Evolutionary conservation across 192 early-diverging fungal species (phyloP), one percentile per base, ranked within the genome.

Genomic region (Coemansia aciculifera): DNA sequence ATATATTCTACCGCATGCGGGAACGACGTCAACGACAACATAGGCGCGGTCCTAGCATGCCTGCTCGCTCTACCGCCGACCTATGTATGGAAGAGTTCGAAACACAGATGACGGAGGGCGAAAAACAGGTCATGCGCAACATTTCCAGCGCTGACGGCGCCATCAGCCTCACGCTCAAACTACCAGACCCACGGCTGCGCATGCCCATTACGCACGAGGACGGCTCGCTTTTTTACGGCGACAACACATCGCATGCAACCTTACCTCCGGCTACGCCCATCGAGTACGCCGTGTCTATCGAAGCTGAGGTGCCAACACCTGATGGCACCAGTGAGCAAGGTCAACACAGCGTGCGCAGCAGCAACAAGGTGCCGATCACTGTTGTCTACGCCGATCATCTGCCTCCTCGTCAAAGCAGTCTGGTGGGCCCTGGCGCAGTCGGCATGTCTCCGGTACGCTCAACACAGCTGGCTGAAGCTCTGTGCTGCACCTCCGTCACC

Each of bases 171-270:
- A 68, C 69, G 15, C 69, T 72, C 11, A 69, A 42, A 42, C 62
- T 80, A 0, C 78, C 78, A 6, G 78, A 80, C 23, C 62, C 73
- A n/a, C 49, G 66, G 12, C 60, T 80, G 37, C 48, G 63, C 49
- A 51, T 75, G 39, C 60, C 78, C 34, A 59, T 74, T 32, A 17
- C 69, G 5, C 44, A 43, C 34, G 54, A 57, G 31, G 54, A 57
- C 17, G 38, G 29, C 27, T 52, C 60, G 61, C 46, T 23, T 39
- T 46, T 38, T 38, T 69, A 23, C 51, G 49, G 37, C 44, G 68
- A 24, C 32, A 19, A 60, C 59, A 11, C 37, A 24, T 60, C 59
- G 36, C 32, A 39, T 24, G 10, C 59, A 21, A 60, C 59, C 21
- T 24, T 60, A 10, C 64, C 73, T 6, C 36, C 73, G 11, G 62